Conservation (phyloP, 495 filamentous ascomycete species). For the Penicillium canescens region DNA sequence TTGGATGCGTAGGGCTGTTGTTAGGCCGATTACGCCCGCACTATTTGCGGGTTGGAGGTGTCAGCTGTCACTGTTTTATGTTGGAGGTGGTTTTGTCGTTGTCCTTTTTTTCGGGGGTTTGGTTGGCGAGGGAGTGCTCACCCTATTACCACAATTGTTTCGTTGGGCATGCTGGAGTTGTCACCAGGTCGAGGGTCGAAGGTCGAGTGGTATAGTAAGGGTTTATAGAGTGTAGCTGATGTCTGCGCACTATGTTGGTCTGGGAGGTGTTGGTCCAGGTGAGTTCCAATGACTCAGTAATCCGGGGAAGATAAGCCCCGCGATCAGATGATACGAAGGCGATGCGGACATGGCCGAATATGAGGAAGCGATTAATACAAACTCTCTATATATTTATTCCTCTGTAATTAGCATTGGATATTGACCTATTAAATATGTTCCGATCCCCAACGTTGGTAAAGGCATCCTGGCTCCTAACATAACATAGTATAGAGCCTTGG, state of each 20-base stretch:
- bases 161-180: constrained; percentile 19
- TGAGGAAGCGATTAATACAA: not conserved
- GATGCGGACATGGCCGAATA: constrained; percentile 2
- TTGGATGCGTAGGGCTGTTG: constrained; percentile 52
- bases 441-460: no score
- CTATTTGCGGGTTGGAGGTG: constrained; percentile 25
- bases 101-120: not conserved
- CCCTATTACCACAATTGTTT: constrained; percentile 49
- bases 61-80: constrained; percentile 9
- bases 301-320: constrained; percentile 19
- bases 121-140: constrained; percentile 11
- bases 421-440: no score
- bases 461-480: no score
- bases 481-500: no score
- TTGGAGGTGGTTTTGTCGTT: not conserved
- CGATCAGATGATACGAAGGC: constrained; percentile 17
- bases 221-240: not conserved
- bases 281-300: constrained; percentile 7
- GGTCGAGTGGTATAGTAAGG: not conserved
- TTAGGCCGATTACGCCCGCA: constrained; percentile 60
- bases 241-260: not conserved
- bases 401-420: no score
- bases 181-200: not conserved
- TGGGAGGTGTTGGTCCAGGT: not conserved
- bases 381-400: not conserved